Evolutionary conservation across 768 basidiomycete species (phyloP), one percentile per base, ranked within the genome.

Genomic region (Boletus eberwhitei): DNA sequence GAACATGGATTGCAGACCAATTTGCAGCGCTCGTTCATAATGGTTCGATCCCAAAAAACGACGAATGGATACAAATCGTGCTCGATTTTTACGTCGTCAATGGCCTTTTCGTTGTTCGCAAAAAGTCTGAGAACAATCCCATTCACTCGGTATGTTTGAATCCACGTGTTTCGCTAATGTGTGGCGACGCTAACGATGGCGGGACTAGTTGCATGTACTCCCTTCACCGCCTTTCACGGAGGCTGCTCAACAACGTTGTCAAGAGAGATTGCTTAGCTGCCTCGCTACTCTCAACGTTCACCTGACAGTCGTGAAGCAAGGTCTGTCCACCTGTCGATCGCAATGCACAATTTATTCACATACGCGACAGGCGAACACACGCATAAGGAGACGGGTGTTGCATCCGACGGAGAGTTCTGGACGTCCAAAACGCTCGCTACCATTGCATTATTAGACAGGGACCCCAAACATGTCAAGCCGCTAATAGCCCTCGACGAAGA

Each of bases 1-100:
- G 93, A 52, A 69, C 71, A 26, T 99, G 96, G 96, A 83, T 91
- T 32, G 79, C 90, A 46, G 93, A 97, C 44, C 96, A 98, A 71
- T 75, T 97, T 19, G 76, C 81, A 14, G 79, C 82, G 5, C 81
- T 97, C 31, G 75, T 95, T 59, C 86, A 86, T 39, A 94, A 93
- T 65, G 83, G 84, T 13, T 79, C 83, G 1, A 80, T 95, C 44
- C 90, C 87, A 5, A 93, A 90, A 65, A 77, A 79, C 40, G 93
- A 96, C 66, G 77, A 77, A 35, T 93, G 92, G 86, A 76, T 95
- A 19, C 76, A 80, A 52, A 73, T 77, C 12, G 73, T 94, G 50
- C 75, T 98, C 26, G 84, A 95, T 56, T 97, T 93, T 82, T 75
- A 97, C 40, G 71, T 81, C 56, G 79, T 93, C 8, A 79, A 97